Conservation (phyloP, 2,329 filamentous ascomycete genomes). For the Cryphonectria radicalis region DNA sequence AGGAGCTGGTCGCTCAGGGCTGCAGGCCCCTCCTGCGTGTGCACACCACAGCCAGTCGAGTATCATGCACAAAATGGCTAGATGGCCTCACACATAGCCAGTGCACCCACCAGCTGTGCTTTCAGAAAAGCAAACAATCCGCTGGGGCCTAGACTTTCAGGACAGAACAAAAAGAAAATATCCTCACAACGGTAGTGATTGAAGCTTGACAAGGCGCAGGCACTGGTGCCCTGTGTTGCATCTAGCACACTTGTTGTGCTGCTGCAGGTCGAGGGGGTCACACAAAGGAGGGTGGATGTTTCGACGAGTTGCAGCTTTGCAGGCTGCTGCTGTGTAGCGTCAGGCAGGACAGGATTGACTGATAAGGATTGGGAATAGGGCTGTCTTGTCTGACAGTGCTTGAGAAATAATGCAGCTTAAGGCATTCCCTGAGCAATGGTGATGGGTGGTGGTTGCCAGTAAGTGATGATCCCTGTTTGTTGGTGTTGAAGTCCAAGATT, state of each 20-base stretch:
- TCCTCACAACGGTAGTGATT: neutral
- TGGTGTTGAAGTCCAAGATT: constrained; percentile 12
- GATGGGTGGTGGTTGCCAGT: neutral
- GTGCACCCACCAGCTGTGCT: neutral
- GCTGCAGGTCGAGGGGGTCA: neutral
- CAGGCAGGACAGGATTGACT: neutral
- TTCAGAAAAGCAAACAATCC: neutral
- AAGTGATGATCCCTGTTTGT: constrained; percentile 13
- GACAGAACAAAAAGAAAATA: too few relatives aligned
- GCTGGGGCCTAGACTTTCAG: neutral
- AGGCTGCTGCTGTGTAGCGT: neutral
- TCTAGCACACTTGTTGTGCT: neutral
- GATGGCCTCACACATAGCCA: neutral
- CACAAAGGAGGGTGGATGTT: neutral
- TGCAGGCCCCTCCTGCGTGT: neutral
- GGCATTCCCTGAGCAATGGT: neutral
- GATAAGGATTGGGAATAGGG: neutral
- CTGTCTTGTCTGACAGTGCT: neutral
- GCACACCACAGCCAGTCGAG: neutral
- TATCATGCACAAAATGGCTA: neutral
- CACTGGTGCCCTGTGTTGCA: neutral
- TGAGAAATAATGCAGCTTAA: neutral
- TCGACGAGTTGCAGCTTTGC: neutral
- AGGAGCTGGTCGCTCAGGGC: neutral
- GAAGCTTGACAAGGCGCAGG: neutral